These are phyloP conservation scores for Striga hermonthica DNA, from an alignment of 305 asterid species.

Conservation along the genomic window DNA sequence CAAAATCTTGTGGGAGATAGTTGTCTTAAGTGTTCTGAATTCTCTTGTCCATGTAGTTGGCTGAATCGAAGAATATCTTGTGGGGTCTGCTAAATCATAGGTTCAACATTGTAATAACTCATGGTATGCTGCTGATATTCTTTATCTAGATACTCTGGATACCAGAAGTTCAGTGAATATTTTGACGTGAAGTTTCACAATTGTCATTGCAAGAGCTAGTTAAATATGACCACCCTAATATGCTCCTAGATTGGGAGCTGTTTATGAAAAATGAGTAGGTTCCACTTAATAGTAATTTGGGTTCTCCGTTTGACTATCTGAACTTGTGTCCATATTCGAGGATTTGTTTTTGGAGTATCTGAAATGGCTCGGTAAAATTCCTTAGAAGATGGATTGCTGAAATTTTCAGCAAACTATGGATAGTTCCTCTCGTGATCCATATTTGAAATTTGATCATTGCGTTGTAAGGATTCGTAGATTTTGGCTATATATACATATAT, in stretches of 20 bases:
- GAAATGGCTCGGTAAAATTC: neutral
- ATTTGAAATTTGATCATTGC: neutral
- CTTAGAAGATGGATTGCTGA: neutral
- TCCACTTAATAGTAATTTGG: neutral
- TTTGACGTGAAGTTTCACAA: conserved; percentile 6
- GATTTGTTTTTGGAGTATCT: neutral
- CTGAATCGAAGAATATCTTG: neutral
- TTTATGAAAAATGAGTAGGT: neutral
- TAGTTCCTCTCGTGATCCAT: neutral
- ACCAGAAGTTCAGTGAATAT: neutral
- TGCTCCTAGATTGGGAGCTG: neutral
- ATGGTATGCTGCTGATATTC: conserved; percentile 10
- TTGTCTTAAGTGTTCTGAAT: conserved; percentile 12
- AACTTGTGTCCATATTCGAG: neutral
- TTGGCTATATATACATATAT: too few species aligned
- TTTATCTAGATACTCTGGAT: neutral
- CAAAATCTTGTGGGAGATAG: neutral
- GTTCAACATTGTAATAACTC: neutral
- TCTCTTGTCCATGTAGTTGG: conserved; percentile 1
- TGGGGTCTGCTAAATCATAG: neutral
- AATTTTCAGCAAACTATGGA: neutral
- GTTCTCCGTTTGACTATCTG: neutral
- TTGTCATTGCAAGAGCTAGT: neutral
- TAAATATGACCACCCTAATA: neutral
- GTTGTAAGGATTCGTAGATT: too few species aligned